A percentile compares a stretch with the other conserved stretches of the same genome.
Conservation (phyloP, 176 grass and related monocot genomes). For the Panicum miliaceum region DNA sequence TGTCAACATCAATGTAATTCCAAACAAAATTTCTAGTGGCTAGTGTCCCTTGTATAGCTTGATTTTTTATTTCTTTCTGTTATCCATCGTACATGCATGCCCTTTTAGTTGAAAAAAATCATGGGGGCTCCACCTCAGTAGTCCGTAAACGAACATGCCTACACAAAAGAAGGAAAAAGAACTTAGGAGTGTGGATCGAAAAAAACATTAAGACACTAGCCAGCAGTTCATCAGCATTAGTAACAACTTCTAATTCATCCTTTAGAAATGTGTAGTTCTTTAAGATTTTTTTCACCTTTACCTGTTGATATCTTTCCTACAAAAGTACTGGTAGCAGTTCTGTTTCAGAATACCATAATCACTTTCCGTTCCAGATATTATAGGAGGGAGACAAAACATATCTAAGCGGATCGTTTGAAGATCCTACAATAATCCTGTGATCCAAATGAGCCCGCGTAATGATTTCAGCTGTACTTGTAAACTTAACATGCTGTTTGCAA, state of each 20-base stretch:
- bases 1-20: neutral
- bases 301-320: neutral
- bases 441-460: neutral
- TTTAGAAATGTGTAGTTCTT: neutral
- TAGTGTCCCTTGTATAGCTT: neutral
- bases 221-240: neutral
- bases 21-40: neutral
- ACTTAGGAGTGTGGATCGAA: neutral
- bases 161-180: neutral
- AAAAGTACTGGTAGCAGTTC: neutral
- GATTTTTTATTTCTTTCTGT: neutral
- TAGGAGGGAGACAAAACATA: neutral
- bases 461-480: neutral
- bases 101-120: too few relatives aligned
- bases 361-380: neutral
- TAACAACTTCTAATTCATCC: neutral
- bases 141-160: neutral
- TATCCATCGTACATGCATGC: neutral
- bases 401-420: neutral
- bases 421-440: neutral
- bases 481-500: constrained; percentile 10
- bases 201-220: neutral
- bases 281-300: neutral
- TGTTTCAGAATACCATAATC: neutral
- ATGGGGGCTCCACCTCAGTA: too few relatives aligned